phyloP scores from a whole-genome alignment of 2,329 filamentous ascomycete genomes.

The Colletotrichum abscissum region DNA sequence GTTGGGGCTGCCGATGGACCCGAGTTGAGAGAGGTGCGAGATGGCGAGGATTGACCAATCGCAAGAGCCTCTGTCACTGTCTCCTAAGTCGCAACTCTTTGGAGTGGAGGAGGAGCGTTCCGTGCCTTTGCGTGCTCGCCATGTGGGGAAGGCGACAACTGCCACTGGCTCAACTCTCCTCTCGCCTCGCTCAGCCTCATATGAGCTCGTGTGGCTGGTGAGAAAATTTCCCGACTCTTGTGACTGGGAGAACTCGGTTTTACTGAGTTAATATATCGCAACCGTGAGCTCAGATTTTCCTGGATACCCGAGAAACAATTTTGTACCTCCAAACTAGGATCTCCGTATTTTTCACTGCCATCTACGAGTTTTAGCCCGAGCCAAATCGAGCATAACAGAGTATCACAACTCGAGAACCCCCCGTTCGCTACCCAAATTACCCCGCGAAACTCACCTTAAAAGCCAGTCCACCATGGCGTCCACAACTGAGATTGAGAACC shows the following conservation, averaged over 20 bases:
- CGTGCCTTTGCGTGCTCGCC: conserved; percentile 30
- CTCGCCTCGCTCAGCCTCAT: conserved; percentile 16
- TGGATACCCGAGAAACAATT: neutral
- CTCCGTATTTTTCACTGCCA: neutral
- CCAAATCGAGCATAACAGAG: neutral
- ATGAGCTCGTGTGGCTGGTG: conserved; percentile 11
- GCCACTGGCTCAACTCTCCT: conserved; percentile 20
- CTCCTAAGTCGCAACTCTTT: neutral
- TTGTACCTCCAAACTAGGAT: neutral
- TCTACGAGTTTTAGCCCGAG: neutral
- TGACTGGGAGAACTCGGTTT: conserved; percentile 10
- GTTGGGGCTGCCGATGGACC: neutral
- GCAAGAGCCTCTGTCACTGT: neutral
- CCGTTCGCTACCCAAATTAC: neutral
- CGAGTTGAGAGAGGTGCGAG: neutral
- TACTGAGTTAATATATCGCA: neutral
- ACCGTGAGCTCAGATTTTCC: neutral
- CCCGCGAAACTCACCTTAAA: conserved; percentile 23
- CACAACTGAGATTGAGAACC: conserved; percentile 24
- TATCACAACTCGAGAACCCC: neutral
- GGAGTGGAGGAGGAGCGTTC: conserved; percentile 3
- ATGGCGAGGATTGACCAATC: neutral
- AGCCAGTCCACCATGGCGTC: conserved; percentile 26
- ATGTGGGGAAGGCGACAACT: conserved; percentile 26
- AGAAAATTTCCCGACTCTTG: conserved; percentile 25